phyloP scores from a whole-genome alignment of 768 basidiomycete species.

The Postia placenta region DNA sequence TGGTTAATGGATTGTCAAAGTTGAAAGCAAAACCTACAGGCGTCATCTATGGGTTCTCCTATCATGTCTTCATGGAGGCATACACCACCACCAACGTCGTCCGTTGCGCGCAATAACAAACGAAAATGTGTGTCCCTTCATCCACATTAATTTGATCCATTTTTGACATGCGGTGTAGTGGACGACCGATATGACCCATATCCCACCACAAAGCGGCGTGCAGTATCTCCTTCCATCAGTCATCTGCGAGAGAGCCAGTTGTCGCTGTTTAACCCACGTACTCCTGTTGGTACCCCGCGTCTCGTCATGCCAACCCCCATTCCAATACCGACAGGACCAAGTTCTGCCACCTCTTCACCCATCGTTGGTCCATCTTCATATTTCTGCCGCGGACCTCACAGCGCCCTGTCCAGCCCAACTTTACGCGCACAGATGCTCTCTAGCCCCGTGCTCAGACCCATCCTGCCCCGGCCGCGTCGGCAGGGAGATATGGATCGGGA shows the following conservation, averaged over 20 bases:
- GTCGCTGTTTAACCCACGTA: slow-evolving; percentile 42
- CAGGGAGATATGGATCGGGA: slow-evolving; percentile 42
- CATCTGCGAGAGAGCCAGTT: slow-evolving; percentile 58
- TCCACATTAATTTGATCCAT: slow-evolving; percentile 5
- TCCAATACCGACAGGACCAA: slow-evolving; percentile 56
- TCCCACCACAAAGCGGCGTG: slow-evolving; percentile 72
- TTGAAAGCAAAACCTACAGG: too few species aligned
- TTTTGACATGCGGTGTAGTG: slow-evolving; percentile 36
- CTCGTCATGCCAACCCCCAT: slow-evolving; percentile 39
- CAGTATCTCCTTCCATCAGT: slow-evolving; percentile 75
- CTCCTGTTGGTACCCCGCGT: slow-evolving; percentile 30
- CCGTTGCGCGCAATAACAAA: slow-evolving; percentile 73
- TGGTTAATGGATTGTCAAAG: too few species aligned
- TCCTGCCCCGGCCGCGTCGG: slow-evolving; percentile 41
- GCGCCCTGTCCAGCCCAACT: slow-evolving; percentile 69
- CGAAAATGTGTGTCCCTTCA: slow-evolving; percentile 55
- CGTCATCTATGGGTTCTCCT: slow-evolving; percentile 55
- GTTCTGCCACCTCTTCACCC: slow-evolving; percentile 66
- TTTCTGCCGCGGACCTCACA: slow-evolving; percentile 39
- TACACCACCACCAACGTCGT: slow-evolving; percentile 74
- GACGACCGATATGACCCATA: slow-evolving; percentile 87
- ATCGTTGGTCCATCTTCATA: slow-evolving; percentile 48
- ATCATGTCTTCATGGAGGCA: slow-evolving; percentile 71
- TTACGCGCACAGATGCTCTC: slow-evolving; percentile 65
- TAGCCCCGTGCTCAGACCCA: slow-evolving; percentile 71